Conservation (phyloP, 345 rosid genomes). For the Eucalyptus pumila region DNA sequence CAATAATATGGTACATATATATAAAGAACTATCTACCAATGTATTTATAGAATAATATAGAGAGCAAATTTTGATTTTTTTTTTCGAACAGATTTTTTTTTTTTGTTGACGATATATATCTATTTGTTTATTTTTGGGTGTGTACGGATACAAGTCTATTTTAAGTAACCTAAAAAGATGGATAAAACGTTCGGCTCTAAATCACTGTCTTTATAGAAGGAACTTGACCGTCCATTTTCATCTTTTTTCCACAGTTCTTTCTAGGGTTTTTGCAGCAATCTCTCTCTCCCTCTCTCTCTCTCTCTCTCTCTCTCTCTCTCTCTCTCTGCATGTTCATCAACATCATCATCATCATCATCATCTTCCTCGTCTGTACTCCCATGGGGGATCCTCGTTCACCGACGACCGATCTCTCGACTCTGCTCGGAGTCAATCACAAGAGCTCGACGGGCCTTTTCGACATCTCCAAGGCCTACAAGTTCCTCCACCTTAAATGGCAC, state of each 20-base stretch:
- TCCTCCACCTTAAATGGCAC: slow-evolving; percentile 37
- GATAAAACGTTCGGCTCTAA: not conserved
- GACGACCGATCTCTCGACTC: not conserved
- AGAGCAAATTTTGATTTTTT: not conserved
- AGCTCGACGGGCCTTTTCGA: not conserved
- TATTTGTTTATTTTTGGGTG: not conserved
- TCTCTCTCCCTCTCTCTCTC: not conserved
- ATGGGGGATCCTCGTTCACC: slow-evolving; percentile 2
- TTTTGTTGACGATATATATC: not conserved
- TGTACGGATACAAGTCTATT: not conserved
- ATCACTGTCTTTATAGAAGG: not conserved
- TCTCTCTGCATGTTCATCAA: not conserved
- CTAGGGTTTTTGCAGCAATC: not conserved
- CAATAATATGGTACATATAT: too few relatives aligned
- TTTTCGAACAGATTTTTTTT: too few relatives aligned
- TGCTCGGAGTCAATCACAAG: not conserved
- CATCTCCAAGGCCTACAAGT: slow-evolving; percentile 50
- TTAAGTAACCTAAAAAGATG: not conserved
- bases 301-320: too few relatives aligned
- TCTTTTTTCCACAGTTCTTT: not conserved
- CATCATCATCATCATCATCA: not conserved
- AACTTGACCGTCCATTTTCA: not conserved
- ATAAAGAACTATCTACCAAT: not conserved
- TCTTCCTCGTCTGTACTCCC: not conserved
- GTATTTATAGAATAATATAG: not conserved